These are phyloP conservation scores for Colletotrichum lini DNA, from an alignment of 2,329 filamentous ascomycete species.

Conservation along the genomic window DNA sequence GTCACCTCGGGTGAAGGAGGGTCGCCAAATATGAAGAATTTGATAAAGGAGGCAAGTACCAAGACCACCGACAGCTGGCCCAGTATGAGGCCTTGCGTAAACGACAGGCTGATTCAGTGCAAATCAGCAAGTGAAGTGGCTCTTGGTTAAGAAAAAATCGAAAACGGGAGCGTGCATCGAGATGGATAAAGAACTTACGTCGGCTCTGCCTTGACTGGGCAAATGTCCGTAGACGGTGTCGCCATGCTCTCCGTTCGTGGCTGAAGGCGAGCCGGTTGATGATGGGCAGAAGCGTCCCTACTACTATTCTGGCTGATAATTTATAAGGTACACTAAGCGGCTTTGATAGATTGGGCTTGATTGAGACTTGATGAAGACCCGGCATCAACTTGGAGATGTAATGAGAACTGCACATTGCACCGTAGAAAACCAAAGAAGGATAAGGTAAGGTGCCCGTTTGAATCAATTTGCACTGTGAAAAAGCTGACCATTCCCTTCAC, in stretches of 20 bases:
- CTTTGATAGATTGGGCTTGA: background rate
- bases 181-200: conserved; percentile 28
- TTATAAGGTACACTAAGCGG: background rate
- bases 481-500: background rate
- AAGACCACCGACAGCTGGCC: conserved; percentile 94
- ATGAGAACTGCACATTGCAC: background rate
- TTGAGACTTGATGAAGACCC: background rate
- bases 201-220: conserved; percentile 50
- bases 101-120: conserved; percentile 75
- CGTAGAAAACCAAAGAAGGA: background rate
- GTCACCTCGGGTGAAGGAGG: conserved; percentile 86
- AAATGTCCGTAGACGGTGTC: conserved; percentile 47
- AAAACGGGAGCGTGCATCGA: background rate
- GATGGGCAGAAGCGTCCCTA: background rate
- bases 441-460: background rate
- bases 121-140: background rate
- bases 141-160: background rate
- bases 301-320: too few relatives aligned
- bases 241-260: conserved; percentile 21
- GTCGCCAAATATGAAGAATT: conserved; percentile 99
- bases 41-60: conserved; percentile 94
- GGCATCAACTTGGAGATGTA: background rate
- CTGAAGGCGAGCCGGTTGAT: background rate
- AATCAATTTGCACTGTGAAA: conserved; percentile 8
- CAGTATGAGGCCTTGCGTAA: conserved; percentile 93